Evolutionary conservation across 768 basidiomycete genomes (phyloP).

Genomic region (Collybia sp.): DNA sequence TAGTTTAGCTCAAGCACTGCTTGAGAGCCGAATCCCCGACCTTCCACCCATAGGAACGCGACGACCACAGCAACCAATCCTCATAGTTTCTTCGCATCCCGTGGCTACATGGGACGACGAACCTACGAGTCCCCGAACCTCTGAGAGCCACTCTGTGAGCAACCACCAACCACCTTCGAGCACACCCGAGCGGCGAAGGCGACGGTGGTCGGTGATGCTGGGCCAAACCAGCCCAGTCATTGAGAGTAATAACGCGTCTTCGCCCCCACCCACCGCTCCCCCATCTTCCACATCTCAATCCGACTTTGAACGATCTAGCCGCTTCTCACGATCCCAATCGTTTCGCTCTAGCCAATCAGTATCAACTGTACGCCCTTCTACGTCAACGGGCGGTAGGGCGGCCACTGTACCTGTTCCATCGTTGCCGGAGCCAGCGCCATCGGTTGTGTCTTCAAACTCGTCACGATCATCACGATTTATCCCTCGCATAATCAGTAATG

Average conservation of each 20-base stretch:
- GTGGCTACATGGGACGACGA: slow-evolving; percentile 37
- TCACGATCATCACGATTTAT: slow-evolving; percentile 60
- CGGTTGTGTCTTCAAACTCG: slow-evolving; percentile 25
- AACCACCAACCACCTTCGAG: slow-evolving; percentile 20
- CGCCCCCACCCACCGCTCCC: slow-evolving; percentile 18
- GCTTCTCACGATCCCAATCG: slow-evolving; percentile 35
- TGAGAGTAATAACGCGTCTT: not conserved
- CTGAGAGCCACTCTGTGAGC: slow-evolving; percentile 33
- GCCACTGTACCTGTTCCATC: slow-evolving; percentile 17
- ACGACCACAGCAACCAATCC: slow-evolving; percentile 63
- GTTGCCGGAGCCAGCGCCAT: slow-evolving; percentile 15
- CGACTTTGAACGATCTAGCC: not conserved
- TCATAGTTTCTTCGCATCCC: slow-evolving; percentile 45
- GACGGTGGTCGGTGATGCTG: slow-evolving; percentile 72
- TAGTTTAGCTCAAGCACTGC: slow-evolving; percentile 65
- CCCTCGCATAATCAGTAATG: slow-evolving; percentile 65
- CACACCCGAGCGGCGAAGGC: slow-evolving; percentile 37
- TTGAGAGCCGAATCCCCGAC: slow-evolving; percentile 76
- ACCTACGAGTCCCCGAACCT: slow-evolving; percentile 40
- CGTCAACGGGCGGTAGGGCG: slow-evolving; percentile 19
- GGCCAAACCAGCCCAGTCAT: slow-evolving; percentile 13
- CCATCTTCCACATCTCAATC: slow-evolving; percentile 15
- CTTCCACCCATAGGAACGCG: slow-evolving; percentile 66
- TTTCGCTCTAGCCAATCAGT: slow-evolving; percentile 31
- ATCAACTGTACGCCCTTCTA: slow-evolving; percentile 20